phyloP scores from a whole-genome alignment of 106 monocot species.

The Dendrobium nobile region DNA sequence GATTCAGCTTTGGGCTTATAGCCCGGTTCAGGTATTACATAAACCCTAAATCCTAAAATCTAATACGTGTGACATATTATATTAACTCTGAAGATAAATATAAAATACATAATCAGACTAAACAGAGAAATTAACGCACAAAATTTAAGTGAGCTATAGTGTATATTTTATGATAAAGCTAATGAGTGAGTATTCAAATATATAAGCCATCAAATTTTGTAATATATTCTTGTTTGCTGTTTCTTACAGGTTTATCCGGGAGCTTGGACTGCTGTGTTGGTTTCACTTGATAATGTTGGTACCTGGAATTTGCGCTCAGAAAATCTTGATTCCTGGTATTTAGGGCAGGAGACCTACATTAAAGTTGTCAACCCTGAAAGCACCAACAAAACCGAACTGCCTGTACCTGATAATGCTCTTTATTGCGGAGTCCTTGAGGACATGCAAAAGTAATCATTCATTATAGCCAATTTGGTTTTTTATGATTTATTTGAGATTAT shows the following conservation, averaged over 20 bases:
- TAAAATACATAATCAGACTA: too few relatives aligned
- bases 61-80: too few relatives aligned
- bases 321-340: slow-evolving; percentile 75
- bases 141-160: too few relatives aligned
- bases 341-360: slow-evolving; percentile 73
- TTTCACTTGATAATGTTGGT: slow-evolving; percentile 77
- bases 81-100: too few relatives aligned
- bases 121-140: too few relatives aligned
- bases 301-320: slow-evolving; percentile 64
- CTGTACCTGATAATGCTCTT: slow-evolving; percentile 54
- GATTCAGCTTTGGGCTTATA: too few relatives aligned
- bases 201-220: too few relatives aligned
- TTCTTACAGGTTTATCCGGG: slow-evolving; percentile 61
- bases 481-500: neutral
- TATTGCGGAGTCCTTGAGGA: slow-evolving; percentile 58
- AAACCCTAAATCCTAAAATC: too few relatives aligned
- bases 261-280: slow-evolving; percentile 78
- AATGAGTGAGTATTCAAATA: too few relatives aligned
- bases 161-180: too few relatives aligned
- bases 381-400: slow-evolving; percentile 54
- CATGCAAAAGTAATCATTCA: slow-evolving; percentile 43
- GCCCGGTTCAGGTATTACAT: too few relatives aligned
- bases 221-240: neutral
- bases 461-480: too few relatives aligned
- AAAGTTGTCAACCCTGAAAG: slow-evolving; percentile 55